Evolutionary conservation across 139 green algal genomes (phyloP), one percentile per base, ranked within the genome.

Genomic region (Chlorella sp.): DNA sequence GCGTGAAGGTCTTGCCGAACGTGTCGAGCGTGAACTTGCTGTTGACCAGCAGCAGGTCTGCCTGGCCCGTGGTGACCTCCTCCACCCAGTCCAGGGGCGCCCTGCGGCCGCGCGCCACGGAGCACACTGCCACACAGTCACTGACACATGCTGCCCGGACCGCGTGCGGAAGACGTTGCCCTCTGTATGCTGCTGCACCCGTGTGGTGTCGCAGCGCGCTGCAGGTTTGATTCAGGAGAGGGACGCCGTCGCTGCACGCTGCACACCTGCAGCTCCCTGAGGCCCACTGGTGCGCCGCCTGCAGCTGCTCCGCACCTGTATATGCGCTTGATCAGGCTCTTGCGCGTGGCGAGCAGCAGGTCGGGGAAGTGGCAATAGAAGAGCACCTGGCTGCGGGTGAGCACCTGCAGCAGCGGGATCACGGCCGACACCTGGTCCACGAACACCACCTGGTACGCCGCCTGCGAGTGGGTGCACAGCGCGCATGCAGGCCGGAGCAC

Each of bases 351-450:
- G 34, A 99, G 88, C 69, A 99, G 84, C 34, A 96, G 72, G 81
- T 99, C 95, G 1, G 95, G 95, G 80, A 96, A 99, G 78, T 99
- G 95, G 88, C 95, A 98, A 77, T 99, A 99, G 79, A 98, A 99
- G 29, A 99, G 75, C 5, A 97, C 79, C 60, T 79, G 86, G 31
- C 70, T 65, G 49, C 62, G 29, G 0, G 75, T 86, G 2, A 92
- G 77, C 31, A 83, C n/a, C 49, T 82, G 82, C 35, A 97, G 77
- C 6, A 97, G 35, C n/a, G 88, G 88, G 31, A 96, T 79, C 0
- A 91, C 87, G 1, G 76, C 86, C 5, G 89, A 92, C 17, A 97
- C 88, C 71, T 84, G 71, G 72, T 98, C 94, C 0, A 90, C 90
- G 36, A 98, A 80, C 3, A 96, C 51, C 0, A 93, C 82, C 63